These are phyloP conservation scores for Crithidia thermophila DNA, from an alignment of 208 protist species.

Conservation along the genomic window DNA sequence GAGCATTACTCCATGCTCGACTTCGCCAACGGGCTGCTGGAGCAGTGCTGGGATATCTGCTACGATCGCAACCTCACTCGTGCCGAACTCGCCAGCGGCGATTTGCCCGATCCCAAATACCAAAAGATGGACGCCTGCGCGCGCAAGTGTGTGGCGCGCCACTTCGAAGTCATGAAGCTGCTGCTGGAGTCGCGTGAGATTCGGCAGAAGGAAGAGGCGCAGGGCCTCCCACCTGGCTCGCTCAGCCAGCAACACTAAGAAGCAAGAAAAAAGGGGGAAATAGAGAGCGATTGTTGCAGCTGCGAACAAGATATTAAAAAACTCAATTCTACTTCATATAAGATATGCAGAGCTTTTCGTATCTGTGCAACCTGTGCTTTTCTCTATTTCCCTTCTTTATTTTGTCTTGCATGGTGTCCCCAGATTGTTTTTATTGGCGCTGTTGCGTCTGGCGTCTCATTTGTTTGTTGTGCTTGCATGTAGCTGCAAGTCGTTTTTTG, in stretches of 20 bases:
- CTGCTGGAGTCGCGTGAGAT: slow-evolving; percentile 59
- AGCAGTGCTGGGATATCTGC: slow-evolving; percentile 91
- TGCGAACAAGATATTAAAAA: no score
- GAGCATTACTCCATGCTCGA: slow-evolving; percentile 81
- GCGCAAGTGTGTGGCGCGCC: slow-evolving; percentile 85
- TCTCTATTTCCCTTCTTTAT: no score
- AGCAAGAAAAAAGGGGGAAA: neutral
- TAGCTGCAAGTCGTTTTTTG: no score
- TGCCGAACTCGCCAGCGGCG: slow-evolving; percentile 52
- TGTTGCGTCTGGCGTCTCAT: no score
- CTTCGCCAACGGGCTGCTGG: slow-evolving; percentile 61
- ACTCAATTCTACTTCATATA: no score
- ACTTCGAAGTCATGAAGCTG: slow-evolving; percentile 90
- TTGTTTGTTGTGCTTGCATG: no score
- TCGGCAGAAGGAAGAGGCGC: slow-evolving; percentile 45
- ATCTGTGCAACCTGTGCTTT: no score
- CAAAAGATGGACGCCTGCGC: slow-evolving; percentile 83
- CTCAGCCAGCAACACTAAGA: slow-evolving; percentile 1
- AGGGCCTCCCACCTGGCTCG: slow-evolving; percentile 31
- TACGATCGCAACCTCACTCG: slow-evolving; percentile 76
- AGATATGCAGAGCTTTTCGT: no score
- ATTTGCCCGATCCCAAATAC: slow-evolving; percentile 52
- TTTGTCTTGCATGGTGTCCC: no score
- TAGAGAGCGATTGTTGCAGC: no score
- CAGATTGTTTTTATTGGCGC: no score